A percentile compares a stretch with the other conserved stretches of the same genome.
phyloP scores from a whole-genome alignment of 208 protist genomes.

The Blechomonas ayalai region DNA sequence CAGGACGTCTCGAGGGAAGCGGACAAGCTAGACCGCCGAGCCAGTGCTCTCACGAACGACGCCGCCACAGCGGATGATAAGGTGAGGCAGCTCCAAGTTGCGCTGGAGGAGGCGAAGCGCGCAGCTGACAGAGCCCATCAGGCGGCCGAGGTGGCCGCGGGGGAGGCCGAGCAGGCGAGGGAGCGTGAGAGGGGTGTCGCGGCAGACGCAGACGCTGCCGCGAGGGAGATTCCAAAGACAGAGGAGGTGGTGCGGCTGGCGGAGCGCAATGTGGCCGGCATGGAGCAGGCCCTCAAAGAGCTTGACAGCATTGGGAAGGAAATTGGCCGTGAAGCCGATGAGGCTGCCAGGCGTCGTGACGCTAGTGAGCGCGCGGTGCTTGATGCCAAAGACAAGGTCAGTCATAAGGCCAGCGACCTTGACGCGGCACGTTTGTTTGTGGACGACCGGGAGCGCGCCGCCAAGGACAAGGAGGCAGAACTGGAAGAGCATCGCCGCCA shows the following conservation, averaged over 20 bases:
- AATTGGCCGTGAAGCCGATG: slow-evolving; percentile 72
- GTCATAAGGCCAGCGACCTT: slow-evolving; percentile 45
- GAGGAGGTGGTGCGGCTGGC: slow-evolving; percentile 73
- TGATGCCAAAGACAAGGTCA: slow-evolving; percentile 51
- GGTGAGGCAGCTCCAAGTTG: slow-evolving; percentile 79
- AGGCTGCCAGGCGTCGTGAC: slow-evolving; percentile 68
- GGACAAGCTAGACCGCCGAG: slow-evolving; percentile 71
- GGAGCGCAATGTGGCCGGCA: slow-evolving; percentile 54
- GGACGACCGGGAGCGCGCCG: slow-evolving; percentile 59
- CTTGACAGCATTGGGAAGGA: slow-evolving; percentile 81
- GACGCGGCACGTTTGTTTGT: slow-evolving; percentile 49
- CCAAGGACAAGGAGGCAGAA: slow-evolving; percentile 68
- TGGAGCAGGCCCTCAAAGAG: slow-evolving; percentile 64
- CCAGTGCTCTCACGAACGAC: slow-evolving; percentile 43
- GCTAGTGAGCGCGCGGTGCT: slow-evolving; percentile 56
- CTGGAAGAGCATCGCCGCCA: slow-evolving; percentile 75
- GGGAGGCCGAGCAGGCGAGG: slow-evolving; percentile 62
- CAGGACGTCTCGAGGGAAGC: slow-evolving; percentile 69
- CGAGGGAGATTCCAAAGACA: slow-evolving; percentile 59
- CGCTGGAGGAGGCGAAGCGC: slow-evolving; percentile 76
- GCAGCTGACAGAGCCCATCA: slow-evolving; percentile 64
- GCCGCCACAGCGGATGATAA: slow-evolving; percentile 75
- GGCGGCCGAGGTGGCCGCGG: slow-evolving; percentile 51
- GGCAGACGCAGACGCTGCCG: slow-evolving; percentile 57
- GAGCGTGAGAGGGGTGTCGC: slow-evolving; percentile 54